Conservation (phyloP, 192 early-diverging fungal genomes). For the Rhizoclosmatium sp. region DNA sequence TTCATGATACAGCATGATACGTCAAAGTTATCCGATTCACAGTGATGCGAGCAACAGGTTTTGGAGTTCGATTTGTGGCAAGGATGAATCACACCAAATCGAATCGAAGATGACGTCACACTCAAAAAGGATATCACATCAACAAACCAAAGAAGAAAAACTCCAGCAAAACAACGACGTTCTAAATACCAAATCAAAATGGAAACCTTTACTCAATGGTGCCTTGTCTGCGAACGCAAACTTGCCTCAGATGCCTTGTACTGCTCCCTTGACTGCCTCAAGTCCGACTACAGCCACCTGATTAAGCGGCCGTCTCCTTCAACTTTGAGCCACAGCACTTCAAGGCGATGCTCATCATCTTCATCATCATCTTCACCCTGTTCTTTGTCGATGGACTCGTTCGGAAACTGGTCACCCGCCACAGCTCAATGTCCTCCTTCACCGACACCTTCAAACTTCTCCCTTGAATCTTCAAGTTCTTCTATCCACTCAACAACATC, state of each 20-base stretch:
- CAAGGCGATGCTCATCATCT: not conserved
- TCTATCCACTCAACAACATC: not conserved
- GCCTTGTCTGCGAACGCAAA: slow-evolving; percentile 31
- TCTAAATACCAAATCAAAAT: not conserved
- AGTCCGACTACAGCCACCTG: slow-evolving; percentile 12
- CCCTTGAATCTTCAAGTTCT: not conserved
- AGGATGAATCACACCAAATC: not conserved
- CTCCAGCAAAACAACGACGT: not conserved
- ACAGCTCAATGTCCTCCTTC: not conserved
- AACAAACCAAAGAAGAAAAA: not conserved
- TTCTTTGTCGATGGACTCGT: not conserved
- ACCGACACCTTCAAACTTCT: slow-evolving; percentile 7
- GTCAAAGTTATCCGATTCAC: no score
- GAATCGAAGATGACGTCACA: not conserved
- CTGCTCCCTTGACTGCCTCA: slow-evolving; percentile 32
- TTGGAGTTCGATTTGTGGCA: not conserved
- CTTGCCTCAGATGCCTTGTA: slow-evolving; percentile 25
- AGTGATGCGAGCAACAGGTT: not conserved
- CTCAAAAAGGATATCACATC: not conserved
- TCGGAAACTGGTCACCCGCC: not conserved
- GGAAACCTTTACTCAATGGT: slow-evolving; percentile 29
- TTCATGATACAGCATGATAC: no score
- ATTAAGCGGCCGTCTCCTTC: no score
- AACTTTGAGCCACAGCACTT: not conserved
- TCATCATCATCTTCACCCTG: not conserved